Conservation (phyloP, 106 monocot species). For the Ottelia alismoides region DNA sequence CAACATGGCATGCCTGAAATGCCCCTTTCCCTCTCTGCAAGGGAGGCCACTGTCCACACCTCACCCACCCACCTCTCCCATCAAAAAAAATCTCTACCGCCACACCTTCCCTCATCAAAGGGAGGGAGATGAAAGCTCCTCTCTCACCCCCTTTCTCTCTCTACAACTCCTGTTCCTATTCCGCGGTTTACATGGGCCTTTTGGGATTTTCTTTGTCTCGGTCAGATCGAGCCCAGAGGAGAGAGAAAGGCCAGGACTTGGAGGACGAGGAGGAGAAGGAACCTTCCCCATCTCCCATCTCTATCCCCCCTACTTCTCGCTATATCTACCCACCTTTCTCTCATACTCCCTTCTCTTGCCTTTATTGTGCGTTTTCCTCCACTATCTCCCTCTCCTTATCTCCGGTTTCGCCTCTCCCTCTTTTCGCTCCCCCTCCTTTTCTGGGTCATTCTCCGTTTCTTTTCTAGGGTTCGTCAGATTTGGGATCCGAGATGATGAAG, state of each 20-base stretch:
- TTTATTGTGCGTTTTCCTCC: too few relatives aligned
- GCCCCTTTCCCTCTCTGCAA: constrained; percentile 3
- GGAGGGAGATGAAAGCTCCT: background rate
- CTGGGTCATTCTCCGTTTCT: background rate
- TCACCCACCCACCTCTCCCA: too few relatives aligned
- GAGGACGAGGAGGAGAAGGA: constrained; percentile 6
- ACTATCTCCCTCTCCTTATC: too few relatives aligned
- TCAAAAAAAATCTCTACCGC: constrained; percentile 1
- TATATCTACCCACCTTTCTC: too few relatives aligned
- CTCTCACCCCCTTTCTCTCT: too few relatives aligned
- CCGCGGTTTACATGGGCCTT: constrained; percentile 9
- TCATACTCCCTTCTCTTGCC: too few relatives aligned
- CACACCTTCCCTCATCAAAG: constrained; percentile 3
- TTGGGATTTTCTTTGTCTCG: constrained; percentile 6
- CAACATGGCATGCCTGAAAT: constrained; percentile 5
- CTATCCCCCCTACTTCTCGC: too few relatives aligned
- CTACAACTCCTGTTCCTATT: constrained; percentile 7
- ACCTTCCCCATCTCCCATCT: constrained; percentile 4
- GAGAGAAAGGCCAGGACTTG: too few relatives aligned
- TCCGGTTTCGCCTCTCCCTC: background rate
- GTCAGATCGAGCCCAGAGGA: constrained; percentile 5
- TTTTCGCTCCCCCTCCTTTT: background rate
- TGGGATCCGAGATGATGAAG: constrained; percentile 1
- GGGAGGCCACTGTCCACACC: too few relatives aligned
- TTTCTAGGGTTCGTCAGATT: background rate